Evolutionary conservation across 176 grass and related monocot species (phyloP), one percentile per base, ranked within the genome.

Genomic region (Dendrocalamus sinicus): DNA sequence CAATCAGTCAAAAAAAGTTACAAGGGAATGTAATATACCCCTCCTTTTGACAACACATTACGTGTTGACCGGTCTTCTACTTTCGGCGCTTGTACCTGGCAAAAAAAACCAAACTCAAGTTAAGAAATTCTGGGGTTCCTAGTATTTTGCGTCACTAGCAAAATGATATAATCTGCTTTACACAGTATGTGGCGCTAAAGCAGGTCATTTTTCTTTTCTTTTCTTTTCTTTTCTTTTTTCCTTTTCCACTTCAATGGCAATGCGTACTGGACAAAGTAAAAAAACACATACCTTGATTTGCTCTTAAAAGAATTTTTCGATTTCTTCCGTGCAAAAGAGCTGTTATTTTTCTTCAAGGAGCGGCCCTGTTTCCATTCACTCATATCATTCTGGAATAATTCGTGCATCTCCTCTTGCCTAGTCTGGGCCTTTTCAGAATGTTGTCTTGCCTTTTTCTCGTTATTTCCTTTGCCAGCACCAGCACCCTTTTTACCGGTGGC

Each of bases 221-320:
- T 26, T 26, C 10, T 48, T 67, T 35, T 65, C n/a, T 7, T 35
- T 35, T 3, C 3, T 35, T 35, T 14, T 48, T 67, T 35, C 54
- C 35, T 10, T 51, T 52, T 40, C 19, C 8, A 24, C 6, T 24
- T 63, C 1, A 35, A 12, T 58, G 37, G 11, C 10, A 60, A 80
- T 52, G 3, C 4, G 71, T 63, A 77, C 2, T 40, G 40, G 22
- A 39, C 35, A 30, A 75, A 40, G 24, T 23, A 22, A 68, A 47
- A 55, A 50, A 59, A 81, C 48, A 85, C 74, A 85, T 95, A 98
- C 95, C 96, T 98, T 40, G 91, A 84, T 86, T 98, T 92, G 86
- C 96, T 98, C 86, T 95, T 98, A 35, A 98, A 98, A n/a, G 93
- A 88, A 79, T 89, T 96, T 61, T 96, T 98, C 2, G 89, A 79